These are phyloP conservation scores for Claviceps purpurea DNA, from an alignment of 2,329 filamentous ascomycete species.

Conservation along the genomic window DNA sequence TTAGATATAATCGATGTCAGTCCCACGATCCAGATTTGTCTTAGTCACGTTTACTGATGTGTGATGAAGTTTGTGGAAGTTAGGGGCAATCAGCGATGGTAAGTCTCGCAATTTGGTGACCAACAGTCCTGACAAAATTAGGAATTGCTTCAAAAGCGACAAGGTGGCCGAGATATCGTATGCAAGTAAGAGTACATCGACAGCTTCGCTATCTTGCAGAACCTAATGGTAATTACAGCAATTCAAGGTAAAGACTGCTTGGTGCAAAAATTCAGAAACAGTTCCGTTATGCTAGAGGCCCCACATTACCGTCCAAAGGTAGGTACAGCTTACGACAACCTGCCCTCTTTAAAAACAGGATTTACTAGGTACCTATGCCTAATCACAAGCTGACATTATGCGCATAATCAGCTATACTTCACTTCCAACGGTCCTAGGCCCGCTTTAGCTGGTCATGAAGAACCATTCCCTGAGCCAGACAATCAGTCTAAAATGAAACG, in stretches of 20 bases:
- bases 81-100: slow-evolving; percentile 59
- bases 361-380: not conserved
- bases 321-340: slow-evolving; percentile 1
- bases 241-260: slow-evolving; percentile 88
- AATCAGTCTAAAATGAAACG: slow-evolving; percentile 80
- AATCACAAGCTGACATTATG: not conserved
- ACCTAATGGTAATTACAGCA: slow-evolving; percentile 31
- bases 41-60: slow-evolving; percentile 9
- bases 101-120: slow-evolving; percentile 10
- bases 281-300: slow-evolving; percentile 83
- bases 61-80: slow-evolving; percentile 51
- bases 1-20: slow-evolving; percentile 59
- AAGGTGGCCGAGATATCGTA: slow-evolving; percentile 88
- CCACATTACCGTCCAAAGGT: slow-evolving; percentile 76
- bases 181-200: slow-evolving; percentile 52
- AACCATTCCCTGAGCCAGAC: slow-evolving; percentile 64
- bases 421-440: slow-evolving; percentile 34
- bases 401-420: slow-evolving; percentile 32
- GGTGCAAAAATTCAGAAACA: slow-evolving; percentile 92
- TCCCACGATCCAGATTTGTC: slow-evolving; percentile 3
- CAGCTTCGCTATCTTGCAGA: not conserved
- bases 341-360: not conserved
- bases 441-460: slow-evolving; percentile 53
- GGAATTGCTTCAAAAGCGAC: slow-evolving; percentile 70
- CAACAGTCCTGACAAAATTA: slow-evolving; percentile 17